A percentile compares a stretch with the other conserved stretches of the same genome.
Conservation (phyloP, 2,329 filamentous ascomycete genomes). For the Uncinocarpus reesii region DNA sequence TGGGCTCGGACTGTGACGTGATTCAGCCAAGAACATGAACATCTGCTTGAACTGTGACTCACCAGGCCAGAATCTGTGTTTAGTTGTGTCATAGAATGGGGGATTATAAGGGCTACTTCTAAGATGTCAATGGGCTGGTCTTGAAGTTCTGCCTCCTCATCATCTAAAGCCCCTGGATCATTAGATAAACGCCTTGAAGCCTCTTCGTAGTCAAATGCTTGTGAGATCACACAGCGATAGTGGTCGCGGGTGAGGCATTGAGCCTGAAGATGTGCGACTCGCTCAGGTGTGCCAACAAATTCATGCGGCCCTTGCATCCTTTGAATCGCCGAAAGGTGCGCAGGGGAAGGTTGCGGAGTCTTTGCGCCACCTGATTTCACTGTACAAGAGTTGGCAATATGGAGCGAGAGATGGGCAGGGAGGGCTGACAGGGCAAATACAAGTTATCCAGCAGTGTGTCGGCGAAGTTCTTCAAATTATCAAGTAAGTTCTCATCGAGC, state of each 20-base stretch:
- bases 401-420: background rate
- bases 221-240: conserved; percentile 18
- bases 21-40: background rate
- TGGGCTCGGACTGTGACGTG: conserved; percentile 18
- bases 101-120: conserved; percentile 19
- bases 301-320: conserved; percentile 8
- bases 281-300: conserved; percentile 13
- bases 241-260: conserved; percentile 17
- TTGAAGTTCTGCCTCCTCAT: conserved; percentile 16
- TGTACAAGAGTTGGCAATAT: no score
- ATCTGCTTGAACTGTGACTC: background rate
- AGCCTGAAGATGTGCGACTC: conserved; percentile 15
- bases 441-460: conserved; percentile 17
- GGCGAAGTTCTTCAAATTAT: conserved; percentile 12
- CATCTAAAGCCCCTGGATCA: conserved; percentile 15
- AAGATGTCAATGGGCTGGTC: conserved; percentile 10
- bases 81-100: conserved; percentile 18
- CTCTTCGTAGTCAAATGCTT: conserved; percentile 16
- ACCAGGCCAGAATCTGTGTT: background rate
- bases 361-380: conserved; percentile 15
- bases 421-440: conserved; percentile 15
- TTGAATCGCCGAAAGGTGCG: conserved; percentile 14
- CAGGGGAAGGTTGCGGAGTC: conserved; percentile 17
- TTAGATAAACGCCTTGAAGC: conserved; percentile 14
- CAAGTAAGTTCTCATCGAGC: conserved; percentile 3